Conservation (phyloP, 2,329 filamentous ascomycete species). For the Xylaria sp. region DNA sequence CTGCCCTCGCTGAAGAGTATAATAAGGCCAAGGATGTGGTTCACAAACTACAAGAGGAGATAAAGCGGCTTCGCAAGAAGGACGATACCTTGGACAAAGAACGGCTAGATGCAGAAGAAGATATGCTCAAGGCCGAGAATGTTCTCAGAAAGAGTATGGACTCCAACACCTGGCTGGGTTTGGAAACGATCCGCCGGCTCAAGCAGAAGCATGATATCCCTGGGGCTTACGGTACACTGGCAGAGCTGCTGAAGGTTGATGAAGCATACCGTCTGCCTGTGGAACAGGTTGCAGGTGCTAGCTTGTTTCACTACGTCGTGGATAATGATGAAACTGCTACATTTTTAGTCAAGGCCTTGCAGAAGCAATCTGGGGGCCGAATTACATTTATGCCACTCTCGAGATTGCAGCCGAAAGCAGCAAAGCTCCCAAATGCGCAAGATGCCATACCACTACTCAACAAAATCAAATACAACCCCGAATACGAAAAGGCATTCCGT, state of each 20-base stretch:
- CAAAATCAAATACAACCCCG: conserved; percentile 79
- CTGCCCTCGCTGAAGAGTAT: conserved; percentile 74
- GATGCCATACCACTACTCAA: conserved; percentile 87
- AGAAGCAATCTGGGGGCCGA: conserved; percentile 79
- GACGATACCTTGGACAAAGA: conserved; percentile 85
- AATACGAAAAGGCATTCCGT: conserved; percentile 84
- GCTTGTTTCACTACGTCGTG: conserved; percentile 94
- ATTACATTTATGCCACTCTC: conserved; percentile 95
- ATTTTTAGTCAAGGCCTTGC: conserved; percentile 77
- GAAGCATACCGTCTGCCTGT: conserved; percentile 87
- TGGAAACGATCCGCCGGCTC: conserved; percentile 84
- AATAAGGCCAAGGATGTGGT: conserved; percentile 78
- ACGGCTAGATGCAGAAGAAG: conserved; percentile 74
- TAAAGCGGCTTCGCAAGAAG: conserved; percentile 86
- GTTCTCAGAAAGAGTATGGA: conserved; percentile 87
- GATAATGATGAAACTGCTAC: conserved; percentile 90
- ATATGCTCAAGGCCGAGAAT: conserved; percentile 78
- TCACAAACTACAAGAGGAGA: conserved; percentile 82
- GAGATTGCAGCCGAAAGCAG: conserved; percentile 71
- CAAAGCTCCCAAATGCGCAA: conserved; percentile 81
- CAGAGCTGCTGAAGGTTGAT: conserved; percentile 86
- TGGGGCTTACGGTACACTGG: conserved; percentile 89
- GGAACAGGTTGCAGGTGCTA: conserved; percentile 90
- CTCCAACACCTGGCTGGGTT: conserved; percentile 80
- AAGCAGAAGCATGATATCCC: conserved; percentile 79